Percentiles rank a stretch among this genome's conserved stretches.
These are phyloP conservation scores for Gnomoniopsis sp. DNA, from an alignment of 2,329 filamentous ascomycete genomes.

Conservation along the genomic window DNA sequence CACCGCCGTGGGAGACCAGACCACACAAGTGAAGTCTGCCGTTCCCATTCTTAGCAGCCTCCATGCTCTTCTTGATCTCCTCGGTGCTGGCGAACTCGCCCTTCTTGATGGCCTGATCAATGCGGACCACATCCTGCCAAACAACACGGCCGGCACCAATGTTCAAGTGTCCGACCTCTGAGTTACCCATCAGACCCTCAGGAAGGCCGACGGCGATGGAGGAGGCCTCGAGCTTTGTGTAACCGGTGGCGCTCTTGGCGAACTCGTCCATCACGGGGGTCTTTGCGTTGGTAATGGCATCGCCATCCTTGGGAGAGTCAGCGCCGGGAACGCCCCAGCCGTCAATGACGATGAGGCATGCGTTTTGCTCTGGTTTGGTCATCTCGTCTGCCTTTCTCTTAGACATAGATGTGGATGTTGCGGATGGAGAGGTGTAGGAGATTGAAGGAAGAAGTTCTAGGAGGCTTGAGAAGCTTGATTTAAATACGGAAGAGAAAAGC, in stretches of 20 bases:
- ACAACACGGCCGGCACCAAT: constrained; percentile 96
- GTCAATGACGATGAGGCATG: constrained; percentile 87
- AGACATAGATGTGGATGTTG: constrained; percentile 10
- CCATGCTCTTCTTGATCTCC: constrained; percentile 74
- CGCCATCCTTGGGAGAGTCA: constrained; percentile 79
- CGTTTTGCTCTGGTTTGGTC: constrained; percentile 56
- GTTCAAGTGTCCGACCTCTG: constrained; percentile 97
- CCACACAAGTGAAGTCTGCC: constrained; percentile 90
- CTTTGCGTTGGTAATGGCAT: constrained; percentile 90
- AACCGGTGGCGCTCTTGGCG: constrained; percentile 77
- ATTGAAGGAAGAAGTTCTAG: neutral
- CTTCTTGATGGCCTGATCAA: constrained; percentile 89
- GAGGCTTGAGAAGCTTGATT: constrained; percentile 1
- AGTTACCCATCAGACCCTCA: constrained; percentile 98
- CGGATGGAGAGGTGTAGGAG: neutral
- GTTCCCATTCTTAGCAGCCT: constrained; percentile 79
- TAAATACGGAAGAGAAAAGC: constrained; percentile 8
- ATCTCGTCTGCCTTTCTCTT: constrained; percentile 33
- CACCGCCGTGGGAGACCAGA: constrained; percentile 91
- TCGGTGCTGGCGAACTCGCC: constrained; percentile 72
- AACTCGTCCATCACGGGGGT: constrained; percentile 96
- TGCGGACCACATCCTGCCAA: constrained; percentile 97
- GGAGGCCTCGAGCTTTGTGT: constrained; percentile 90
- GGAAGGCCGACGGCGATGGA: constrained; percentile 93
- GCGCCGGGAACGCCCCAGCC: constrained; percentile 90